Base-by-base conservation (phyloP, 805 yeast species). In the Metschnikowia bowlesiae region DNA sequence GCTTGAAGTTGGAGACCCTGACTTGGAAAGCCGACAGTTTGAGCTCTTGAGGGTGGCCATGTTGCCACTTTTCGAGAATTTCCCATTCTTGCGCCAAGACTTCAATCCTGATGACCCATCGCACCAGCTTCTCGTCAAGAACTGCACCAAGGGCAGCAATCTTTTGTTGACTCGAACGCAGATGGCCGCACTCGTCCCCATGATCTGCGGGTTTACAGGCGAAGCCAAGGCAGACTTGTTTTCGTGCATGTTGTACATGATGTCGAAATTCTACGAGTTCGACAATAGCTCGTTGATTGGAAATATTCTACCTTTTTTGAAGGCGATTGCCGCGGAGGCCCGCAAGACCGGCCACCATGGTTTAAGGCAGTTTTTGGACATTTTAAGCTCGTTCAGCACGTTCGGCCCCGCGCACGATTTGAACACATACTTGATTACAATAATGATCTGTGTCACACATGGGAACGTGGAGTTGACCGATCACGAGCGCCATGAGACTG, bases 11-110 rank as follows among this genome's bases (percentile, higher is more conserved):
- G 46, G 29, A 8, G 41, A 31, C n/a, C 28, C 47, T 62, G 73
- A 36, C 67, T 35, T 44, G 32, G 26, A 34, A 14, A 49, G n/a
- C 8, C 43, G 43, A 10, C 47, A 36, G 29, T 89, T 92, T 64
- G 97, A 92, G 62, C 71, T 91, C 28, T 67, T 90, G 45, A 75
- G 96, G 54, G 76, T 90, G 6, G 78, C 81, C 14, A 74, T 87
- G 70, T 72, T 84, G 18, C 84, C 88, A 0, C 67, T 90, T 14
- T 76, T 84, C 29, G 75, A 72, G 31, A 68, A 78, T 8, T 66
- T 86, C 39, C 91, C 95, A 8, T 78, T 82, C 47, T 69, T 84
- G 38, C 76, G 78, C 49, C 76, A 74, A 30, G 76, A 73, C 38
- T 75, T 62, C 48, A 69, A 77, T 44, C 56, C 65, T 9, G 57